Base-by-base conservation (phyloP, 768 basidiomycete species). In the Tylopilus vinaceipallidus region DNA sequence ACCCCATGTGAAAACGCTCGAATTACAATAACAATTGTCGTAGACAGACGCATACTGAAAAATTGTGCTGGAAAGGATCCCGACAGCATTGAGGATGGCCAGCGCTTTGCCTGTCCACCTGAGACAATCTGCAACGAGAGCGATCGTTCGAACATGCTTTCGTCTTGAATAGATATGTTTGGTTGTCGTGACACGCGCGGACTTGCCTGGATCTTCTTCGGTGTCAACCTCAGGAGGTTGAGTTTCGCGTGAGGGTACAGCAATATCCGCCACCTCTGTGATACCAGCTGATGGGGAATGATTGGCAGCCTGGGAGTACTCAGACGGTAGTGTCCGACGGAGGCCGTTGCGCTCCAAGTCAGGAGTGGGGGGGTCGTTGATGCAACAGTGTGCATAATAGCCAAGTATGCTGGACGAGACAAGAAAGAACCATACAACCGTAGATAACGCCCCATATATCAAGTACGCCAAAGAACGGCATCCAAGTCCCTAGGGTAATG, bases 381-480 rank as follows among this genome's bases (percentile, higher is more conserved):
- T 5, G 3, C 52, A 36, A 43, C 50, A 52, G 36, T 44, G 43
- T 13, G 49, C 55, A 29, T 58, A 56, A 34, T 66, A 57, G 34
- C 55, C 62, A 11, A 64, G 52, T 1, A 49, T 1, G 48, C 64
- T 72, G 29, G 71, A 70, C 1, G 32, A 22, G 14, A 72, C 50
- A 10, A 71, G 57, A 1, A 68, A 11, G 4, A 59, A 17, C 69
- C 69, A 71, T 13, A 66, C 55, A 0, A 52, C 0, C 1, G 66
- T 73, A 1, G 71, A 66, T 3, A 61, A 4, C 6, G 32, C 10
- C 4, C 58, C 71, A 17, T 71, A 72, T 16, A 64, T 40, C 35
- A 70, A 22, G 43, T 70, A 73, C 1, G 62, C 59, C 0, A 56
- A 49, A 3, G 69, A 72, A 48, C 68, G 68, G 37, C 71, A 72